phyloP scores from a whole-genome alignment of 2,329 filamentous ascomycete species.

The Blastomyces parvus region DNA sequence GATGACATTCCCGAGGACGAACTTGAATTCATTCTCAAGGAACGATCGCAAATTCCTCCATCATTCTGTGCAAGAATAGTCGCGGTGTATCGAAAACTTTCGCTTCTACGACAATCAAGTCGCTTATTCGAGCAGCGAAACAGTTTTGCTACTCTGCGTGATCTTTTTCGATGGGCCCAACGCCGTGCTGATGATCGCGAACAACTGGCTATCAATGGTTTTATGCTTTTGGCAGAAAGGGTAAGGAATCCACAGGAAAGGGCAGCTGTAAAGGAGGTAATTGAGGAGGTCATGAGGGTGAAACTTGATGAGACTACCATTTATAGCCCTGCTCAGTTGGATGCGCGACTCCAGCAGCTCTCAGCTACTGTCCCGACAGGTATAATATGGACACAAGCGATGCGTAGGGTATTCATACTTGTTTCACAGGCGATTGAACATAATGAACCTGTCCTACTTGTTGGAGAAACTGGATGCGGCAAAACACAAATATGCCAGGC shows the following conservation, averaged over 20 bases:
- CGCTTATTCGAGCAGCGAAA: conserved; percentile 94
- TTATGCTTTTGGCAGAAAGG: conserved; percentile 90
- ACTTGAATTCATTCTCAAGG: conserved; percentile 79
- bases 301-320: conserved; percentile 63
- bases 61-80: conserved; percentile 90
- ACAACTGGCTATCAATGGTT: conserved; percentile 82
- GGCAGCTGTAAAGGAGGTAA: conserved; percentile 70
- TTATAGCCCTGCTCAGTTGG: conserved; percentile 55
- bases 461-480: conserved; percentile 94
- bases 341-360: conserved; percentile 45
- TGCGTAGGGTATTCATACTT: conserved; percentile 82
- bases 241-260: conserved; percentile 88
- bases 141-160: conserved; percentile 90
- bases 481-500: conserved; percentile 96
- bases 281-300: conserved; percentile 85
- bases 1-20: conserved; percentile 97
- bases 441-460: conserved; percentile 85
- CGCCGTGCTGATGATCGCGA: conserved; percentile 76
- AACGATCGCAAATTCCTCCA: conserved; percentile 78
- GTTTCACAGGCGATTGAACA: conserved; percentile 80
- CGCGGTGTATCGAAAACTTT: conserved; percentile 85
- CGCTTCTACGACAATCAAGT: conserved; percentile 77
- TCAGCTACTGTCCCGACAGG: conserved; percentile 22
- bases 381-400: conserved; percentile 90
- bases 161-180: conserved; percentile 91